Percentiles rank a stretch among this genome's conserved stretches.
These are phyloP conservation scores for Penicillium sp. DNA, from an alignment of 2,329 filamentous ascomycete species.

Conservation along the genomic window DNA sequence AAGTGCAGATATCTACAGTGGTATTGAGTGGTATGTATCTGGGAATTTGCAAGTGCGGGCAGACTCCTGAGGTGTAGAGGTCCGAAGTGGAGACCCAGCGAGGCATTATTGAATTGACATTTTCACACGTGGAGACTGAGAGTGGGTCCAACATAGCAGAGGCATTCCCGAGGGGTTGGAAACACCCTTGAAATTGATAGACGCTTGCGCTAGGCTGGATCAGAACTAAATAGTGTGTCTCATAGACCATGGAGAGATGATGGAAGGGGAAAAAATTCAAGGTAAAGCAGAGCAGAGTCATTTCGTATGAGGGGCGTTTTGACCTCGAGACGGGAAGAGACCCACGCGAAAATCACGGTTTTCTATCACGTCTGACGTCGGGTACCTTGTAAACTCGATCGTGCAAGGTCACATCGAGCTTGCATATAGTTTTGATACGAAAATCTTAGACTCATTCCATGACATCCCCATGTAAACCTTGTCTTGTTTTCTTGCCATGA, in stretches of 20 bases:
- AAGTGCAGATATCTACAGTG: neutral
- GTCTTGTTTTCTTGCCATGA: neutral
- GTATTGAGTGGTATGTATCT: neutral
- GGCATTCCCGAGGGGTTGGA: neutral
- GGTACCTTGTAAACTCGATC: neutral
- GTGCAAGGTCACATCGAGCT: neutral
- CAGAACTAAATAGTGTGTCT: neutral
- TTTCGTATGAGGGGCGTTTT: neutral
- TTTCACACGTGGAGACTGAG: neutral
- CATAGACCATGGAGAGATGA: neutral
- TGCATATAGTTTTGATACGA: neutral
- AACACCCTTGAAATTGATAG: neutral
- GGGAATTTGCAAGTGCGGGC: neutral
- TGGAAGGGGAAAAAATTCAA: neutral
- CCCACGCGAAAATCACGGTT: constrained; percentile 2
- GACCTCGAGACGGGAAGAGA: neutral
- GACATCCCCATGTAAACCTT: neutral
- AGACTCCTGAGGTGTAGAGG: neutral
- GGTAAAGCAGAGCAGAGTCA: neutral
- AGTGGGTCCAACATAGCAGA: neutral
- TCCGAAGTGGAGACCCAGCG: neutral
- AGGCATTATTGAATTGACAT: neutral
- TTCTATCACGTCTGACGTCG: neutral
- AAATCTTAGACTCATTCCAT: neutral
- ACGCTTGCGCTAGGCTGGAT: neutral